Conservation (phyloP, 2,329 filamentous ascomycete species). For the Macrophomina phaseolina region DNA sequence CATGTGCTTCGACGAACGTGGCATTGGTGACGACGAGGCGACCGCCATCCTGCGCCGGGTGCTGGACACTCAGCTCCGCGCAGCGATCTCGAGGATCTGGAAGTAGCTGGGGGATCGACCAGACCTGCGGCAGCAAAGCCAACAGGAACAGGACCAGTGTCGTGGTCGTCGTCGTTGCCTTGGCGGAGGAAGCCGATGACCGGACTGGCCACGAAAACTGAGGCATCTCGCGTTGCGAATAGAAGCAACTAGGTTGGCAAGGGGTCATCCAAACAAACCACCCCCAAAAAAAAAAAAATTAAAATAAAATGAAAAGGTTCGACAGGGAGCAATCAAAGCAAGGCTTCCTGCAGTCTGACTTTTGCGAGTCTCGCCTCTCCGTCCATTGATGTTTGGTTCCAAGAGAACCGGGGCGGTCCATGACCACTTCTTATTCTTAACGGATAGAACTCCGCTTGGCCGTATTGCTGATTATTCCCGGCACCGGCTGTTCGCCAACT, state of each 20-base stretch:
- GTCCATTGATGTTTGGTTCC: background rate
- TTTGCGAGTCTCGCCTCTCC: background rate
- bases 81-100: slow-evolving; percentile 12
- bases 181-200: background rate
- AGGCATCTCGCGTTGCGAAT: background rate
- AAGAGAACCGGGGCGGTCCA: background rate
- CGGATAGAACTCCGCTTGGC: slow-evolving; percentile 8
- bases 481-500: background rate
- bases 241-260: background rate
- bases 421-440: slow-evolving; percentile 4
- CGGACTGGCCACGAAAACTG: slow-evolving; percentile 11
- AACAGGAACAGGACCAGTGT: slow-evolving; percentile 4
- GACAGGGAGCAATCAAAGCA: background rate
- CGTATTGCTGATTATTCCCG: background rate
- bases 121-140: background rate
- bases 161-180: background rate
- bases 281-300: too few relatives aligned
- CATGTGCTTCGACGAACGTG: slow-evolving; percentile 2
- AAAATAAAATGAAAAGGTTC: too few relatives aligned
- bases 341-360: background rate
- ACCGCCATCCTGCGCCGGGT: background rate
- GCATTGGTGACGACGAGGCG: slow-evolving; percentile 9
- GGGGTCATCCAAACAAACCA: background rate
- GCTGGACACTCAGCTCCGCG: slow-evolving; percentile 6
- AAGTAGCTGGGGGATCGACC: background rate